Conservation (phyloP, 1,139 yeast genomes). For the Zygoascus sp. region DNA sequence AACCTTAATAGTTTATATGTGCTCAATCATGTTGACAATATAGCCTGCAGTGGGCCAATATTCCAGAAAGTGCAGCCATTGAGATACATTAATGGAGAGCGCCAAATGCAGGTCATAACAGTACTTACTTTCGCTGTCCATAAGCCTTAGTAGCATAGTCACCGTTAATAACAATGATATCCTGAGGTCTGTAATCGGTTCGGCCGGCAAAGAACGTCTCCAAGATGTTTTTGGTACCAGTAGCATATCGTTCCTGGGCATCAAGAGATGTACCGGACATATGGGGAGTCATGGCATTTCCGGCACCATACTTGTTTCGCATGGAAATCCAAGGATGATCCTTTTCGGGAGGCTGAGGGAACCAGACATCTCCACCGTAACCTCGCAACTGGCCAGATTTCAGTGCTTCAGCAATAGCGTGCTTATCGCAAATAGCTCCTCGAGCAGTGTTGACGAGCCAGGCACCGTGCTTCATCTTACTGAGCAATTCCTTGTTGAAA, state of each 20-base stretch:
- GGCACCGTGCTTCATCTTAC: conserved; percentile 73
- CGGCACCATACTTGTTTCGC: conserved; percentile 62
- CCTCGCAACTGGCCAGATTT: conserved; percentile 66
- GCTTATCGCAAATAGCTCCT: conserved; percentile 70
- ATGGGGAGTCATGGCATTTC: conserved; percentile 86
- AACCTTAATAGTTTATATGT: not conserved
- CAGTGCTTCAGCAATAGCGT: conserved; percentile 74
- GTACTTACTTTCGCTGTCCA: conserved; percentile 35
- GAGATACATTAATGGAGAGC: no score
- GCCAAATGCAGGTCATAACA: no score
- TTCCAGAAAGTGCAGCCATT: no score
- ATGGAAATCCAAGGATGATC: conserved; percentile 75
- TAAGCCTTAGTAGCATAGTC: conserved; percentile 71
- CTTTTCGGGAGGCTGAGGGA: conserved; percentile 57
- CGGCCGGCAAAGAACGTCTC: conserved; percentile 58
- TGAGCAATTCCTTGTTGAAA: conserved; percentile 60
- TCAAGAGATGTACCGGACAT: conserved; percentile 76
- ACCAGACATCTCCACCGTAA: conserved; percentile 85
- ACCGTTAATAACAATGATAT: conserved; percentile 67
- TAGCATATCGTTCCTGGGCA: conserved; percentile 71
- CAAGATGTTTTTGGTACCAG: conserved; percentile 63
- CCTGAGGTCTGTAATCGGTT: conserved; percentile 66
- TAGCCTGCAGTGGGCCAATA: not conserved
- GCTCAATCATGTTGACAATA: not conserved
- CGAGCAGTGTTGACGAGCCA: conserved; percentile 80